A percentile compares a stretch with the other conserved stretches of the same genome.
Conservation (phyloP, 2,329 filamentous ascomycete species). For the Hymenoscyphus salicellus region DNA sequence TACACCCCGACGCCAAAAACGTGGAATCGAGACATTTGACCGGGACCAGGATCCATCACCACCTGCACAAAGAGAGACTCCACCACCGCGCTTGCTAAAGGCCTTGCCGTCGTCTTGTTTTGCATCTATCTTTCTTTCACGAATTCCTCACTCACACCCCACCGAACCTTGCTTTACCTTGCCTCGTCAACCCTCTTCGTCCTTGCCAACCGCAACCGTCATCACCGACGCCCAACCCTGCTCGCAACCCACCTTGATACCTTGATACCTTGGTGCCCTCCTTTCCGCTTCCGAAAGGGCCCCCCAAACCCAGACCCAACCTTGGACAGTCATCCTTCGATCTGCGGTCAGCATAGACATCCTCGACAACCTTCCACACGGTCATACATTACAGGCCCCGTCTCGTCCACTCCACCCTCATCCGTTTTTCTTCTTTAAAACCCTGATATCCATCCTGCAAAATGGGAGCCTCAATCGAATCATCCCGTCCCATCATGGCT, state of each 20-base stretch:
- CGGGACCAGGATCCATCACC: not conserved
- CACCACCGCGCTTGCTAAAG: not conserved
- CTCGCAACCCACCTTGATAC: not conserved
- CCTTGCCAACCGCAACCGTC: conserved; percentile 4
- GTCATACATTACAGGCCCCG: not conserved
- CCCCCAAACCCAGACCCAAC: not conserved
- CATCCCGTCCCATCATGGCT: conserved; percentile 54
- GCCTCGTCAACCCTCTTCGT: conserved; percentile 1
- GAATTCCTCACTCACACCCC: not conserved
- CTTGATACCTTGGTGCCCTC: not conserved
- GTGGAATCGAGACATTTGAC: conserved; percentile 1
- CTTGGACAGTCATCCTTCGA: not conserved
- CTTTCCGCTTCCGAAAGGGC: not conserved
- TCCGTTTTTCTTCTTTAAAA: conserved; percentile 5
- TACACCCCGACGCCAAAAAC: not conserved
- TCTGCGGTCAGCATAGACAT: conserved; percentile 4
- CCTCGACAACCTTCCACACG: not conserved
- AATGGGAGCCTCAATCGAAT: conserved; percentile 48
- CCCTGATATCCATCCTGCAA: conserved; percentile 20
- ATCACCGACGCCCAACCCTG: not conserved
- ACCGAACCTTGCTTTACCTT: not conserved
- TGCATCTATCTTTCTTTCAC: not conserved
- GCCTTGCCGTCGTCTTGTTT: not conserved
- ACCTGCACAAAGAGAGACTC: not conserved
- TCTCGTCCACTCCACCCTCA: not conserved